Conservation (phyloP, 768 basidiomycete species). For the Xerocomellus dryophilus region DNA sequence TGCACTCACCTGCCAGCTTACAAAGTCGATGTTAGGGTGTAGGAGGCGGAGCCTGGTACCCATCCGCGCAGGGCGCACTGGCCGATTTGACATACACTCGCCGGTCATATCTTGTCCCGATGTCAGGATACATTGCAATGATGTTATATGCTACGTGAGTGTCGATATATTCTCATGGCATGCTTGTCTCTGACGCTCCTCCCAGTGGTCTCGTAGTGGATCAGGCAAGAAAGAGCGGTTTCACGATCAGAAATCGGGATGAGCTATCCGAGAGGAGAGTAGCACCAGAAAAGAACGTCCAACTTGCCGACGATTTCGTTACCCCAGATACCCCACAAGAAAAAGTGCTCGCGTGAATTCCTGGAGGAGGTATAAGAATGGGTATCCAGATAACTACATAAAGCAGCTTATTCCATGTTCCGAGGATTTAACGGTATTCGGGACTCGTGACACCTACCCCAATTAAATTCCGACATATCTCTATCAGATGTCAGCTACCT, state of each 20-base stretch:
- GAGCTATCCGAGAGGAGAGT: conserved; percentile 32
- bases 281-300: not conserved
- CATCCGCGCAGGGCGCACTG: conserved; percentile 55
- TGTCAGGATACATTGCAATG: conserved; percentile 59
- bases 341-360: conserved; percentile 15
- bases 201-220: conserved; percentile 52
- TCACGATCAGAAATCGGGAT: conserved; percentile 49
- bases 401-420: not conserved
- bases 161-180: not conserved
- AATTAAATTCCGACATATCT: conserved; percentile 16
- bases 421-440: not conserved
- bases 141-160: conserved; percentile 54
- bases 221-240: conserved; percentile 47
- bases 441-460: conserved; percentile 3
- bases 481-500: conserved; percentile 9
- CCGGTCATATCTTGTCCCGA: conserved; percentile 58
- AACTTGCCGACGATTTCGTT: not conserved
- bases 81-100: conserved; percentile 49
- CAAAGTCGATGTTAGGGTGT: conserved; percentile 40
- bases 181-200: not conserved
- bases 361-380: conserved; percentile 12
- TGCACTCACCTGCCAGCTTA: not conserved
- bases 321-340: conserved; percentile 4
- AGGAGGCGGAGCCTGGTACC: conserved; percentile 69
- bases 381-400: not conserved